Evolutionary conservation across 495 filamentous ascomycete species (phyloP).

Genomic region (Podospora pseudoanserina): DNA sequence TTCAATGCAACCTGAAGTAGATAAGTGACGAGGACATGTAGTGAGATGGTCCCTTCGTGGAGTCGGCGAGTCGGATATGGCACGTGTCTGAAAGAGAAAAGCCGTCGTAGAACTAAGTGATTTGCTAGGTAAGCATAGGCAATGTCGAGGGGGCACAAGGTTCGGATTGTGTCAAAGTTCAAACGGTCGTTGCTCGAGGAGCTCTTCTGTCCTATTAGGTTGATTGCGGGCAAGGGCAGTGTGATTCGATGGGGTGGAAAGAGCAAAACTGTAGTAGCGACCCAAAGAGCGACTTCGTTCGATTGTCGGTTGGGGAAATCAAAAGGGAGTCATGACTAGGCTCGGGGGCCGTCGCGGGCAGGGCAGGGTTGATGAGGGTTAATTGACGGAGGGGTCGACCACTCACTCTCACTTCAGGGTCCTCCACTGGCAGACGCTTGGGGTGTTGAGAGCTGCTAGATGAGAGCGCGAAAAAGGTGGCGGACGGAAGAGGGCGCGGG

Average conservation of each 20-base stretch:
- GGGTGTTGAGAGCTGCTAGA: background rate
- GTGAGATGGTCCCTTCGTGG: slow-evolving; percentile 2
- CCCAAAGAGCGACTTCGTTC: background rate
- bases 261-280: background rate
- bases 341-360: background rate
- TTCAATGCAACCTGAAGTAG: slow-evolving; percentile 25
- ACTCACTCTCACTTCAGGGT: slow-evolving; percentile 7
- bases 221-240: background rate
- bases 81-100: background rate
- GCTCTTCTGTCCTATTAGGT: background rate
- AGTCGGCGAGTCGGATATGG: background rate
- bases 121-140: background rate
- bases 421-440: background rate
- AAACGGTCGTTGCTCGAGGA: background rate
- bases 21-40: slow-evolving; percentile 33
- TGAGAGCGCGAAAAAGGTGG: background rate
- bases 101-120: background rate
- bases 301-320: slow-evolving; percentile 1
- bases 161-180: background rate
- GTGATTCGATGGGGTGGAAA: background rate
- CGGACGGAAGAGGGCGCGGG: background rate
- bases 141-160: background rate
- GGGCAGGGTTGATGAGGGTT: slow-evolving; percentile 13
- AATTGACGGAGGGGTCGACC: slow-evolving; percentile 9
- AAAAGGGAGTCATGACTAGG: slow-evolving; percentile 10